Percentiles rank a stretch among this genome's conserved stretches.
Conservation (phyloP, 306 rosid species). For the Amphicarpaea edgeworthii region DNA sequence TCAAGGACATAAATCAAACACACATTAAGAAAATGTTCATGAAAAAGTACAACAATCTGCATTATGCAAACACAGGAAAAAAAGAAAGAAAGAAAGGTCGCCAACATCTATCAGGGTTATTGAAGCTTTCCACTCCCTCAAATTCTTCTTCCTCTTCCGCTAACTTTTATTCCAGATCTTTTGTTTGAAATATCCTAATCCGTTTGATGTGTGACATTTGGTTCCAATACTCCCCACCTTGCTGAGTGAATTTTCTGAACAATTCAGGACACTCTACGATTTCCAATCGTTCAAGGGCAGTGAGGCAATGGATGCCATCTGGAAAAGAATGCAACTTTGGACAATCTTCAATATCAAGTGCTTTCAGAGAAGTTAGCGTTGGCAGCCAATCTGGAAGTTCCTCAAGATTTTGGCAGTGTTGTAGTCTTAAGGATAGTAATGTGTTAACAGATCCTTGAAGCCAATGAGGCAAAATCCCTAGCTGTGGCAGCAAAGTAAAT, state of each 20-base stretch:
- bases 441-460: conserved; percentile 20
- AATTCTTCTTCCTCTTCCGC: no score
- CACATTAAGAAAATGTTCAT: no score
- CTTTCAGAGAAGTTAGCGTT: background rate
- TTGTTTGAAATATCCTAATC: no score
- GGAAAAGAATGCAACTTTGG: conserved; percentile 10
- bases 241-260: background rate
- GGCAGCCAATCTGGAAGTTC: background rate
- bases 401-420: background rate
- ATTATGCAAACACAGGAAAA: no score
- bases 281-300: background rate
- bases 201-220: conserved; percentile 7
- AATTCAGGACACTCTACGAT: background rate
- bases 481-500: background rate
- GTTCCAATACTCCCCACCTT: conserved; percentile 11
- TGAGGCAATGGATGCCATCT: background rate
- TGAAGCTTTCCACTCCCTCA: no score
- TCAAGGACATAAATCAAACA: no score
- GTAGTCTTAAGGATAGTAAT: background rate
- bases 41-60: no score
- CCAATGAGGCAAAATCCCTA: background rate
- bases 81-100: no score
- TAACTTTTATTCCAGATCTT: no score
- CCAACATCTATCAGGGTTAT: no score
- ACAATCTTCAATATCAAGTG: background rate